Evolutionary conservation across 768 basidiomycete species (phyloP).

Genomic region (Macrolepiota fuliginosa): DNA sequence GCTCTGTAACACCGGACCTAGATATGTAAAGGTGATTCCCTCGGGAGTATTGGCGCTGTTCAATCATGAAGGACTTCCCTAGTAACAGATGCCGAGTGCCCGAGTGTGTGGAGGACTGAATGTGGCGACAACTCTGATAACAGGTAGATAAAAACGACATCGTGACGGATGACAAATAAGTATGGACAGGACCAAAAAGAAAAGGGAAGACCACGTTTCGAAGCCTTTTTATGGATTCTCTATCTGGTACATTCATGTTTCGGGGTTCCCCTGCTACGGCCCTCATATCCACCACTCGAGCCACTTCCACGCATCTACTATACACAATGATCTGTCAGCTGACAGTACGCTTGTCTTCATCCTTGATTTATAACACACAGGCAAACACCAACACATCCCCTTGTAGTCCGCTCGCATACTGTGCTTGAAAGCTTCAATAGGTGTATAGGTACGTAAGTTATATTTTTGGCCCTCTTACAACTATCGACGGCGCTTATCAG

Average conservation of each 20-base stretch:
- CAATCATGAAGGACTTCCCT: background rate
- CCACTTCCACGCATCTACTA: background rate
- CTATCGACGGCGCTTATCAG: slow-evolving; percentile 2
- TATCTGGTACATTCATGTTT: background rate
- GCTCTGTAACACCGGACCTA: background rate
- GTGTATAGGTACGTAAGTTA: background rate
- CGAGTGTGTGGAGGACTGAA: background rate
- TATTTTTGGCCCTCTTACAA: background rate
- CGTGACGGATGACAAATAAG: background rate
- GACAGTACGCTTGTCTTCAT: background rate
- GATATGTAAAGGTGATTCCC: background rate
- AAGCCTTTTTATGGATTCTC: background rate
- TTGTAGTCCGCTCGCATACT: background rate
- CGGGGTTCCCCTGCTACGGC: background rate
- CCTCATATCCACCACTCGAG: background rate
- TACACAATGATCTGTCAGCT: background rate
- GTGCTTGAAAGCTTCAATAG: background rate
- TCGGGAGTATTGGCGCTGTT: background rate
- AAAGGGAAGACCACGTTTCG: background rate
- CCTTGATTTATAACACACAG: background rate
- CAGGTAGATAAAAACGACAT: background rate
- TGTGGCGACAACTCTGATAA: background rate
- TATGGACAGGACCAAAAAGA: background rate
- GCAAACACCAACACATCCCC: background rate
- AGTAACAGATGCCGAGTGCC: background rate